A percentile compares a stretch with the other conserved stretches of the same genome.
These are phyloP conservation scores for Magnaporthiopsis poae DNA, from an alignment of 2,329 filamentous ascomycete genomes.

Conservation along the genomic window DNA sequence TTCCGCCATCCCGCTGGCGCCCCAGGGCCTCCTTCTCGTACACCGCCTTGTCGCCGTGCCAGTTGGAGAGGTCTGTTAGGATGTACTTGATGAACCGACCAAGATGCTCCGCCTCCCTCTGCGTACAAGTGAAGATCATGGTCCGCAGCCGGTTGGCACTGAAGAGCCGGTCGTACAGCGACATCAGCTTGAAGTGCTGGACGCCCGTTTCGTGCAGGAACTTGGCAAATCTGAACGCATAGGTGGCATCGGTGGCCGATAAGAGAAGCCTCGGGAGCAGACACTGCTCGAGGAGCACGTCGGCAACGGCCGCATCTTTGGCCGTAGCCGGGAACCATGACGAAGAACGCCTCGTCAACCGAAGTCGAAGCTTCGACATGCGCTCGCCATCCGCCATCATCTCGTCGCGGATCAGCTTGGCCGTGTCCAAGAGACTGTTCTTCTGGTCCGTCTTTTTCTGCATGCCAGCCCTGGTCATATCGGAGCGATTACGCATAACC, in stretches of 20 bases:
- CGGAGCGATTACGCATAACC: conserved; percentile 60
- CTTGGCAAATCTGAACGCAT: conserved; percentile 75
- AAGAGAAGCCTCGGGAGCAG: conserved; percentile 79
- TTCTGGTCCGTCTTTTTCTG: conserved; percentile 61
- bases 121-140: conserved; percentile 80
- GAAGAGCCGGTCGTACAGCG: conserved; percentile 76
- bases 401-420: conserved; percentile 63
- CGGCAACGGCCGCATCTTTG: conserved; percentile 58
- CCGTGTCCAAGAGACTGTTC: conserved; percentile 57
- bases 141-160: conserved; percentile 68
- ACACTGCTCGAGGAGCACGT: conserved; percentile 77
- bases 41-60: conserved; percentile 67
- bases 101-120: conserved; percentile 85
- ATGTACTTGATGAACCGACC: conserved; percentile 80
- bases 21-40: conserved; percentile 81
- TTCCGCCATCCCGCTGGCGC: conserved; percentile 36
- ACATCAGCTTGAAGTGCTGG: conserved; percentile 76
- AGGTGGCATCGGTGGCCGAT: conserved; percentile 80
- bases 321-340: conserved; percentile 64
- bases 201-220: conserved; percentile 77
- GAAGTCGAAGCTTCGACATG: conserved; percentile 56
- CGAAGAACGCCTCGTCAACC: conserved; percentile 65
- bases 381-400: conserved; percentile 59
- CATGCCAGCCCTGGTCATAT: conserved; percentile 57
- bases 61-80: conserved; percentile 66